These are phyloP conservation scores for Stagonosporopsis cucurbitacearum DNA, from an alignment of 2,329 filamentous ascomycete species.

Conservation along the genomic window DNA sequence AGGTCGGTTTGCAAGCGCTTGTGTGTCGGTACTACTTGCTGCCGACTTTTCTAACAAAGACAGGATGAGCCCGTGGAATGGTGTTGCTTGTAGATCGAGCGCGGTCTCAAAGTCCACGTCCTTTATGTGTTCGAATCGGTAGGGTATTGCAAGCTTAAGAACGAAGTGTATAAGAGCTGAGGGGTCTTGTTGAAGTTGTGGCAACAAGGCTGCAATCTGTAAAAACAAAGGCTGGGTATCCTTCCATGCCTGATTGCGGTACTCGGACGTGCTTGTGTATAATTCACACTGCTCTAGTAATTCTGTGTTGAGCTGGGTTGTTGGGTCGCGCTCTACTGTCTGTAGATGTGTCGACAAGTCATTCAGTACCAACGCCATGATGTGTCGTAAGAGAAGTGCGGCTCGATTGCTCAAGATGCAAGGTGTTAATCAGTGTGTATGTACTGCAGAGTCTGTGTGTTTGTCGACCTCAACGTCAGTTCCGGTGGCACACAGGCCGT, in stretches of 20 bases:
- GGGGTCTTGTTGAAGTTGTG: conserved; percentile 64
- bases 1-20: conserved; percentile 63
- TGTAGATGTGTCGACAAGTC: conserved; percentile 54
- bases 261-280: conserved; percentile 45
- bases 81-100: conserved; percentile 55
- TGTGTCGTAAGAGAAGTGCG: neutral
- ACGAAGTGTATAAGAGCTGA: conserved; percentile 61
- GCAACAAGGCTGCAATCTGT: conserved; percentile 59
- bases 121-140: conserved; percentile 51
- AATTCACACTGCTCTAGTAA: conserved; percentile 60
- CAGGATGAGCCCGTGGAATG: conserved; percentile 64
- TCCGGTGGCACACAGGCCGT: neutral
- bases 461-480: conserved; percentile 3
- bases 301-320: conserved; percentile 54
- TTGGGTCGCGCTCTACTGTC: conserved; percentile 53
- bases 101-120: conserved; percentile 62
- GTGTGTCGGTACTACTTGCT: conserved; percentile 59
- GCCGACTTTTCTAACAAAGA: conserved; percentile 64
- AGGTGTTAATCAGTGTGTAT: neutral
- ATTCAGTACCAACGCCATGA: conserved; percentile 31
- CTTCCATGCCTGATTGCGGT: conserved; percentile 34
- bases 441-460: neutral
- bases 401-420: neutral
- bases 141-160: conserved; percentile 56
- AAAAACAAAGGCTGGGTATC: conserved; percentile 47